Evolutionary conservation across 1,284 basidiomycete genomes (phyloP).

Genomic region (Schizophyllum amplum): DNA sequence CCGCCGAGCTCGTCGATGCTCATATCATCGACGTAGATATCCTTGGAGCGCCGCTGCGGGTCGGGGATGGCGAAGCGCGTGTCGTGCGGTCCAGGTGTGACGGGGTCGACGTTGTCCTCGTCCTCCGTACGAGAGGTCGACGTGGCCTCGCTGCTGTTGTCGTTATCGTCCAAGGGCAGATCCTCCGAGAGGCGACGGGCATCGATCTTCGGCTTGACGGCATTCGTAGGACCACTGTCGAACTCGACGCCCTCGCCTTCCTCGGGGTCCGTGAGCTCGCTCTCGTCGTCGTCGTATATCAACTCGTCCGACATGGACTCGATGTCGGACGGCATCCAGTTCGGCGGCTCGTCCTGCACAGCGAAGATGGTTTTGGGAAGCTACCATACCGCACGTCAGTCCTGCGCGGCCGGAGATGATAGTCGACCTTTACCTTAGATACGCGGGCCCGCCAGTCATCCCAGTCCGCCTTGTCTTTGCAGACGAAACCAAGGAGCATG

Average conservation of each 20-base stretch:
- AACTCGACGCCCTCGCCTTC: slow-evolving; percentile 5
- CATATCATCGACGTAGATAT: slow-evolving; percentile 20
- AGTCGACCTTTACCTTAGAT: too few relatives aligned
- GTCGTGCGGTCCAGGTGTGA: slow-evolving; percentile 51
- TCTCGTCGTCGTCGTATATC: slow-evolving; percentile 11
- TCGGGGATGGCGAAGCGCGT: slow-evolving; percentile 33
- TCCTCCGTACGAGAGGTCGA: slow-evolving; percentile 22
- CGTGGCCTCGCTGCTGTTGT: neutral
- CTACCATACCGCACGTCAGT: too few relatives aligned
- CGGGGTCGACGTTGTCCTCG: slow-evolving; percentile 56
- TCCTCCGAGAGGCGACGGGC: neutral
- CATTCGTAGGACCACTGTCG: neutral
- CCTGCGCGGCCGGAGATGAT: too few relatives aligned
- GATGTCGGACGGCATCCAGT: slow-evolving; percentile 37
- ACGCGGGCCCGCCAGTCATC: slow-evolving; percentile 71
- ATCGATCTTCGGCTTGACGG: neutral
- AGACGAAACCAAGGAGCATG: slow-evolving; percentile 93
- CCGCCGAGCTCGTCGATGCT: slow-evolving; percentile 24
- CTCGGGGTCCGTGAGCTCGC: slow-evolving; percentile 8
- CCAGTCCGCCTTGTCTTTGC: slow-evolving; percentile 79
- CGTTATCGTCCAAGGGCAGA: neutral
- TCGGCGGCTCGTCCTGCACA: slow-evolving; percentile 78
- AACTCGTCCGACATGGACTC: slow-evolving; percentile 1
- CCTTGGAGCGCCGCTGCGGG: slow-evolving; percentile 11
- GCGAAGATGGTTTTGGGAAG: slow-evolving; percentile 42